These are phyloP conservation scores for Guadua angustifolia DNA, from an alignment of 176 grass and related monocot species.

Conservation along the genomic window DNA sequence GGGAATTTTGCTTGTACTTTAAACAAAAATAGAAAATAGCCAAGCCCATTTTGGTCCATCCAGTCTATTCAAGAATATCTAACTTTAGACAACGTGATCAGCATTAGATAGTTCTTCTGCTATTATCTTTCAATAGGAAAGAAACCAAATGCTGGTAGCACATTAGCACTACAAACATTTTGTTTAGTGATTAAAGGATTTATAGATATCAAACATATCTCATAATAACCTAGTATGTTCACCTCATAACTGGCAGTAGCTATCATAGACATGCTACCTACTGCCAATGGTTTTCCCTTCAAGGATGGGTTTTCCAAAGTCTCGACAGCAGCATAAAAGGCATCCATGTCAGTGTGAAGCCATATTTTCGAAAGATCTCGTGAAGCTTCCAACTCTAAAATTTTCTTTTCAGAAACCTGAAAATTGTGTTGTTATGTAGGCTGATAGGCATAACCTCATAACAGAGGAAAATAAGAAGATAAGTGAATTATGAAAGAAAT, in stretches of 20 bases:
- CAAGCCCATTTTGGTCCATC: neutral
- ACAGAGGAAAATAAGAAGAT: neutral
- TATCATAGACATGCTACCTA: slow-evolving; percentile 97
- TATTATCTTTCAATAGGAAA: slow-evolving; percentile 16
- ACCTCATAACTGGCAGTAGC: slow-evolving; percentile 99
- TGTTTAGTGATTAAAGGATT: neutral
- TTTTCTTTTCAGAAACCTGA: slow-evolving; percentile 77
- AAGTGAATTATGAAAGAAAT: neutral
- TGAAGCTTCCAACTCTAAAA: slow-evolving; percentile 84
- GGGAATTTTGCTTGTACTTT: neutral
- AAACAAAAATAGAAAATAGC: neutral
- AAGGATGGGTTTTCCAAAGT: slow-evolving; percentile 86
- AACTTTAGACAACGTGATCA: neutral
- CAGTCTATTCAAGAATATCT: slow-evolving; percentile 4
- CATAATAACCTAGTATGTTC: slow-evolving; percentile 7
- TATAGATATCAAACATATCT: neutral
- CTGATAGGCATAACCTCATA: neutral
- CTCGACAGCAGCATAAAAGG: slow-evolving; percentile 92
- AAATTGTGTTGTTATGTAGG: slow-evolving; percentile 11
- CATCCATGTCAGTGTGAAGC: slow-evolving; percentile 97
- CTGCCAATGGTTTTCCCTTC: slow-evolving; percentile 88
- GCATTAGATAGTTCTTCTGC: neutral
- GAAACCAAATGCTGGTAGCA: neutral
- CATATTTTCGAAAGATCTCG: slow-evolving; percentile 91
- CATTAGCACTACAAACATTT: neutral